Base-by-base conservation (phyloP, 441 rosid species). In the Adansonia grandidieri region DNA sequence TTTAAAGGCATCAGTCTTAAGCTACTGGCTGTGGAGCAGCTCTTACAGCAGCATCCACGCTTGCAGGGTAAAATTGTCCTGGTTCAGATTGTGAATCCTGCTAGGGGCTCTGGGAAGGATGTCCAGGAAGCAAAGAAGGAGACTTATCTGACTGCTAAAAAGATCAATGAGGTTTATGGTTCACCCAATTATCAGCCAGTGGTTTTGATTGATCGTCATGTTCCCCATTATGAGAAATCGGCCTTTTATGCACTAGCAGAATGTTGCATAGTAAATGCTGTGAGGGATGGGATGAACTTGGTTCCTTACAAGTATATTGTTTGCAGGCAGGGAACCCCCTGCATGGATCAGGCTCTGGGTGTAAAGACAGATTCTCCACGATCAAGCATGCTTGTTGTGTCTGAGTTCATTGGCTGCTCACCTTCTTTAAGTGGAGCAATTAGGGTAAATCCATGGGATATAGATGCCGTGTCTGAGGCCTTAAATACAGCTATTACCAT, bases 391-490 rank as follows among this genome's bases (percentile, higher is more conserved):
- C 92, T 95, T 81, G 96, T 95, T 65, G 91, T 95, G 78, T 95
- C 98, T 2, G 98, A 95, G 88, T 95, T 95, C 73, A 83, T 92
- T 77, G 98, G 98, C 66, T 95, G 97, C 90, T 95, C 98, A 66
- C 98, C 98, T 63, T 95, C 97, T 73, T 78, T 95, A 72, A 95
- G 96, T 80, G 98, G 98, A 50, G 98, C 98, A 1, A 88, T 92
- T 60, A 87, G 98, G 85, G 95, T 95, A 28, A 95, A 95, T 79
- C 98, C 98, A 11, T 95, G 98, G 98, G 94, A 95, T 22, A 80
- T 92, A 62, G 93, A 91, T 80, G 96, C 92, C 15, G 98, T 93
- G 77, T 91, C 96, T 1, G 98, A 92, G 80, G 92, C 98, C 53
- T 77, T 95, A 32, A 82, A 81, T 80, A 77, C 77, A 17, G 98